A percentile compares a stretch with the other conserved stretches of the same genome.
Evolutionary conservation across 2,329 filamentous ascomycete genomes (phyloP).

Genomic region (Penicillium frequentans): DNA sequence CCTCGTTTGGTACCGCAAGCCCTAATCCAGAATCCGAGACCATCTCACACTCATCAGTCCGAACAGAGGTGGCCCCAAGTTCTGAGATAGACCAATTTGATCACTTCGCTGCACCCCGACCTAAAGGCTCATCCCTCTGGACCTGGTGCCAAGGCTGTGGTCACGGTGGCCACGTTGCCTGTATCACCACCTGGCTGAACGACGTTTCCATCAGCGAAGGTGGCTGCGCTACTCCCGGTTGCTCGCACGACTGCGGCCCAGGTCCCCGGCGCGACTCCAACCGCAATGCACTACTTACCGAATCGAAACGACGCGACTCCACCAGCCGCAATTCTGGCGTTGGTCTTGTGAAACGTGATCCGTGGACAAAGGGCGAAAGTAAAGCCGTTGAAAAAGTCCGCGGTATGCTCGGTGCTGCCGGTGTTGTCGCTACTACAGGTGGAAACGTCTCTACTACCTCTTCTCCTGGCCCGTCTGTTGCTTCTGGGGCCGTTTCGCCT

Average conservation of each 20-base stretch:
- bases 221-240: constrained; percentile 59
- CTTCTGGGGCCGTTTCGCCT: constrained; percentile 39
- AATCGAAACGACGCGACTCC: constrained; percentile 35
- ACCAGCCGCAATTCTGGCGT: constrained; percentile 34
- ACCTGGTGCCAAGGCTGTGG: constrained; percentile 61
- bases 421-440: constrained; percentile 33
- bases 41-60: constrained; percentile 39
- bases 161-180: constrained; percentile 60
- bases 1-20: constrained; percentile 9
- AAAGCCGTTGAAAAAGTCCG: constrained; percentile 48
- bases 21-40: constrained; percentile 19
- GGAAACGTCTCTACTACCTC: constrained; percentile 15
- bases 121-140: constrained; percentile 47
- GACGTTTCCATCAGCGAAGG: constrained; percentile 52
- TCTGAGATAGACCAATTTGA: constrained; percentile 28
- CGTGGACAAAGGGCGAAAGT: constrained; percentile 46
- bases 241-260: constrained; percentile 59
- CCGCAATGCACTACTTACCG: constrained; percentile 31
- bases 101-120: constrained; percentile 26
- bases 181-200: constrained; percentile 57
- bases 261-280: constrained; percentile 47
- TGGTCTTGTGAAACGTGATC: constrained; percentile 45
- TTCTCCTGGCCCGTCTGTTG: constrained; percentile 23
- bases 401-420: constrained; percentile 41
- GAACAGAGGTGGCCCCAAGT: constrained; percentile 31